phyloP scores from a whole-genome alignment of 768 basidiomycete species.

The Amanita rubescens region DNA sequence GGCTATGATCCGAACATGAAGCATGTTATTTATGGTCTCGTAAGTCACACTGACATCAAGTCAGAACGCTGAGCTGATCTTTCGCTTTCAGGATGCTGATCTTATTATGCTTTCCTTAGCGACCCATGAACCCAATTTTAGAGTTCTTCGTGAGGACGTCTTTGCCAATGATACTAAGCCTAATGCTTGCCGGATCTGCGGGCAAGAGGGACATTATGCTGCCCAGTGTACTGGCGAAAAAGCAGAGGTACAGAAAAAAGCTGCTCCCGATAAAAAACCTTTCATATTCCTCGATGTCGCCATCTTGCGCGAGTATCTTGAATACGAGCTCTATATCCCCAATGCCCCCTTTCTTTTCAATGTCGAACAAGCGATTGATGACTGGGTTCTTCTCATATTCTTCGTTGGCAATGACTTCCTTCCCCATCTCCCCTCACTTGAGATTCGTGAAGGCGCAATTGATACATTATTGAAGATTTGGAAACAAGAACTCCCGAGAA shows the following conservation, averaged over 20 bases:
- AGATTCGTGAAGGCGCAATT: conserved; percentile 98
- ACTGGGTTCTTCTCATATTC: conserved; percentile 99
- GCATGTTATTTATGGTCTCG: conserved; percentile 97
- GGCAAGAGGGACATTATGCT: conserved; percentile 91
- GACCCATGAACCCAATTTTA: conserved; percentile 97
- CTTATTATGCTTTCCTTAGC: conserved; percentile 97
- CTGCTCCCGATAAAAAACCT: conserved; percentile 76
- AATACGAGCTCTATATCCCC: conserved; percentile 88
- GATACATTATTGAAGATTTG: conserved; percentile 95
- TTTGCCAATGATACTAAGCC: conserved; percentile 77
- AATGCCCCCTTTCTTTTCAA: conserved; percentile 77
- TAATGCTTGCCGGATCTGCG: conserved; percentile 84
- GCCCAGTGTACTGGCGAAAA: conserved; percentile 86
- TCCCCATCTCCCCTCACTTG: conserved; percentile 94
- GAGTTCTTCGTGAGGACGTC: conserved; percentile 96
- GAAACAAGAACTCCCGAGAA: conserved; percentile 86
- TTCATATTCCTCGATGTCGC: conserved; percentile 99
- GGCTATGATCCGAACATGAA: conserved; percentile 93
- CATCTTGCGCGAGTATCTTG: conserved; percentile 93
- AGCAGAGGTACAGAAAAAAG: conserved; percentile 62
- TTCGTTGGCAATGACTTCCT: conserved; percentile 99
- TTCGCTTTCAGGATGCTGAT: conserved; percentile 79
- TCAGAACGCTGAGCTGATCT: conserved; percentile 9
- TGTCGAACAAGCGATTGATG: conserved; percentile 95
- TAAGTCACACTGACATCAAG: conserved; percentile 29